Conservation (phyloP, 2,329 filamentous ascomycete species). For the Chaetoscypha palmicola region DNA sequence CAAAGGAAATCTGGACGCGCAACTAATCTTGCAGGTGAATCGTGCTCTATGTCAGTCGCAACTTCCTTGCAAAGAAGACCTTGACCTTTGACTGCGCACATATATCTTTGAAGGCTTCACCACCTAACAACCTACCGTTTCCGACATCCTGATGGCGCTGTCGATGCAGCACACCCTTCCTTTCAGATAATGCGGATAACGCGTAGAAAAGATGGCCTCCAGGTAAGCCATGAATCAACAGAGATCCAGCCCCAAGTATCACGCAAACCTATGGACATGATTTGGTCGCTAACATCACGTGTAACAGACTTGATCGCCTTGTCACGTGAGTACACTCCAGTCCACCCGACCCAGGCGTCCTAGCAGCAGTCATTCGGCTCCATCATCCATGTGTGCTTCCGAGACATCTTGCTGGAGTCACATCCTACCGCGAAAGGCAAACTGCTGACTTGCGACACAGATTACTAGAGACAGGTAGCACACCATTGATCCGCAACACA, state of each 20-base stretch:
- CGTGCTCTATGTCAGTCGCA: constrained; percentile 3
- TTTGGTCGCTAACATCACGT: constrained; percentile 18
- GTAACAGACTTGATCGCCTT: constrained; percentile 67
- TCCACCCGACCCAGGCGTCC: no score
- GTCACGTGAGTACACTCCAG: constrained; percentile 66
- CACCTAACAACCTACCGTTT: neutral
- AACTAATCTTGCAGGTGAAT: no score
- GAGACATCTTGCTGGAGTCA: no score
- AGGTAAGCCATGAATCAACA: no score
- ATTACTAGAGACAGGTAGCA: constrained; percentile 95
- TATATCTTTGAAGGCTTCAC: neutral
- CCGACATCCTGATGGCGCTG: constrained; percentile 12
- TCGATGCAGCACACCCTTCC: constrained; percentile 4
- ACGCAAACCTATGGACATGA: constrained; percentile 3
- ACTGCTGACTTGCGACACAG: constrained; percentile 41
- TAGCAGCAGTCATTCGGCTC: no score
- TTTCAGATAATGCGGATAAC: constrained; percentile 21
- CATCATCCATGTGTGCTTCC: no score
- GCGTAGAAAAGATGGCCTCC: constrained; percentile 29
- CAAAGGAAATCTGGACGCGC: no score
- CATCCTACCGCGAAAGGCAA: no score
- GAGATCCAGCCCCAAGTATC: no score
- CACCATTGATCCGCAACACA: constrained; percentile 89
- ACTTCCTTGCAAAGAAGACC: neutral
- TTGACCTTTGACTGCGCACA: neutral